These are phyloP conservation scores for Arthrobotrys pseudoclavata DNA, from an alignment of 2,329 filamentous ascomycete species.

Conservation along the genomic window DNA sequence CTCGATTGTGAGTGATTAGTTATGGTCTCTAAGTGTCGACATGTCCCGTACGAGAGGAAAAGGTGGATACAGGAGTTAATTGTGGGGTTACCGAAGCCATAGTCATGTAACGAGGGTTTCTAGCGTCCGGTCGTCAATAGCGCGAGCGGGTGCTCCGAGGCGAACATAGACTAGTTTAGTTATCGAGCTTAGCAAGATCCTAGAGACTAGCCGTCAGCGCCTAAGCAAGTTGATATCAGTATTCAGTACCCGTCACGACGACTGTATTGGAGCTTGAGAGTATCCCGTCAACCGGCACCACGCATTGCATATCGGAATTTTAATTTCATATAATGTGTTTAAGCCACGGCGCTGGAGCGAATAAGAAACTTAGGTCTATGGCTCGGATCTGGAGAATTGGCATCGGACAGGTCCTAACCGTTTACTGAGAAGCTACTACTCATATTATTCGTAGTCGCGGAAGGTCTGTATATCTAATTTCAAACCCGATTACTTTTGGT, in stretches of 20 bases:
- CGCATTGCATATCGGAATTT: conserved; percentile 29
- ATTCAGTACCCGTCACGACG: conserved; percentile 10
- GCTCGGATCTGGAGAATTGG: neutral
- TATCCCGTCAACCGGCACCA: neutral
- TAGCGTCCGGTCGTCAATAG: conserved; percentile 17
- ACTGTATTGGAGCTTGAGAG: neutral
- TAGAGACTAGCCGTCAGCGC: conserved; percentile 11
- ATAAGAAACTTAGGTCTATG: conserved; percentile 14
- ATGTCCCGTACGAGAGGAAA: neutral
- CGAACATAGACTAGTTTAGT: neutral
- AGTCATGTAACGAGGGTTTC: neutral
- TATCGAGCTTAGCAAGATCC: conserved; percentile 2
- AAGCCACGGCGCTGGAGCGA: conserved; percentile 20
- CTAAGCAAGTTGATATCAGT: conserved; percentile 13
- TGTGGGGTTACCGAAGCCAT: conserved; percentile 2
- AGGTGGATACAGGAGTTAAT: conserved; percentile 1
- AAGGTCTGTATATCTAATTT: neutral
- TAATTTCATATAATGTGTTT: conserved; percentile 11
- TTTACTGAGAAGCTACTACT: neutral
- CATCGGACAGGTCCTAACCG: neutral
- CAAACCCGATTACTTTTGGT: neutral
- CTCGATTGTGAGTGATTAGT: neutral
- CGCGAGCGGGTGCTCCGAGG: conserved; percentile 14
- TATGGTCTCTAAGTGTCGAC: neutral
- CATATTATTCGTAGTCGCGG: neutral